phyloP scores from a whole-genome alignment of 306 rosid genomes.

The Prunus dulcis region DNA sequence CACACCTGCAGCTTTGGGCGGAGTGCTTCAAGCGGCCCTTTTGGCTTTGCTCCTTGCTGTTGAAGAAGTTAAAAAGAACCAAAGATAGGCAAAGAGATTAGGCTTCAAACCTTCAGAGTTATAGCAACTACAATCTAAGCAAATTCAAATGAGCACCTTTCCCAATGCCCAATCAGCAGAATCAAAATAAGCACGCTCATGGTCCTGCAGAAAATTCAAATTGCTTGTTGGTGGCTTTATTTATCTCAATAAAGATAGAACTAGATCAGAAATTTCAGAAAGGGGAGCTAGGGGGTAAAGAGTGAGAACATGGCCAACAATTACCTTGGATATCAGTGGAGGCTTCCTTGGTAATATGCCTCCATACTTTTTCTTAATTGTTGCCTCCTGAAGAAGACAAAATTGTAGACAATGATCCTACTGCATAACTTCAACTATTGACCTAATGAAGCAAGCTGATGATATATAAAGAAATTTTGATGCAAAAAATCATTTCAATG shows the following conservation, averaged over 20 bases:
- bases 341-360: conserved; percentile 87
- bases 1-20: conserved; percentile 96
- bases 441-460: conserved; percentile 15
- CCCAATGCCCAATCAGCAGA: conserved; percentile 99
- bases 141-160: conserved; percentile 52
- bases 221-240: conserved; percentile 20
- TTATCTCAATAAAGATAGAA: not conserved
- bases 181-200: conserved; percentile 94
- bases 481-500: not conserved
- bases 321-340: conserved; percentile 94
- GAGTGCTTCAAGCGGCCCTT: conserved; percentile 98
- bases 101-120: conserved; percentile 22
- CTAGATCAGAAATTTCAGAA: not conserved
- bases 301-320: not conserved
- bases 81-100: conserved; percentile 23
- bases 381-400: conserved; percentile 61
- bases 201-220: conserved; percentile 61
- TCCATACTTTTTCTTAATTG: conserved; percentile 83
- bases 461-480: not conserved
- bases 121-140: conserved; percentile 1
- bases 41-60: conserved; percentile 88
- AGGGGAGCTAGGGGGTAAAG: not conserved
- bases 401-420: conserved; percentile 16
- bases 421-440: conserved; percentile 8
- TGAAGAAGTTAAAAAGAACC: conserved; percentile 31